A percentile compares a stretch with the other conserved stretches of the same genome.
These are phyloP conservation scores for Novakomyces olei DNA, from an alignment of 805 yeast genomes.

Conservation along the genomic window DNA sequence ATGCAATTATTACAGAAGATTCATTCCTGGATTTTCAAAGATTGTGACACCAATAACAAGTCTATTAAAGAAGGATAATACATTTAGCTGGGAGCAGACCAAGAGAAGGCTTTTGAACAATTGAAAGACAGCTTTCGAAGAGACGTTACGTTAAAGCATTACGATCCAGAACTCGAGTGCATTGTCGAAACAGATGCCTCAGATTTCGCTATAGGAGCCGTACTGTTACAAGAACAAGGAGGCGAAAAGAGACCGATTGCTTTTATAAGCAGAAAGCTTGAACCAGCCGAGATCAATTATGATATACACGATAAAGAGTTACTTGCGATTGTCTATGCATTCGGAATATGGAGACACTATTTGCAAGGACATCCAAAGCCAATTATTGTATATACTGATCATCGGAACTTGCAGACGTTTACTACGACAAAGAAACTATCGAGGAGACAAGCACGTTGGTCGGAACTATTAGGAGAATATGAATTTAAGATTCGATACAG, in stretches of 20 bases:
- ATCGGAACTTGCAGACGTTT: background rate
- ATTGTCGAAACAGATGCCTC: conserved; percentile 7
- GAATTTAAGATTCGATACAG: background rate
- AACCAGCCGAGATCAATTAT: conserved; percentile 5
- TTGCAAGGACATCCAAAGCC: background rate
- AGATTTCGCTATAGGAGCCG: conserved; percentile 1
- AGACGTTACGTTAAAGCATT: background rate
- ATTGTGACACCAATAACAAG: conserved; percentile 3
- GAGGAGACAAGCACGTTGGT: background rate
- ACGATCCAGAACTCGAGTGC: background rate
- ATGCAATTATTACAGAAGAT: conserved; percentile 4
- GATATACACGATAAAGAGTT: conserved; percentile 7
- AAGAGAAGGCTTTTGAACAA: no score
- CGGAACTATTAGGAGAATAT: background rate
- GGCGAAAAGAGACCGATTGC: no score
- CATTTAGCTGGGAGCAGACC: conserved; percentile 2
- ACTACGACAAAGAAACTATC: background rate
- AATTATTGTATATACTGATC: background rate
- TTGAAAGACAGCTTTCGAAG: background rate
- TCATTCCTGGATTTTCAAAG: conserved; percentile 2
- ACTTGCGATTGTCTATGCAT: background rate
- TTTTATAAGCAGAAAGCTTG: conserved; percentile 1
- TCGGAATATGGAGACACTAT: background rate
- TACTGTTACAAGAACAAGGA: background rate
- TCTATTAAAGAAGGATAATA: background rate